Conservation (phyloP, 768 basidiomycete species). For the Amanita inopinata region DNA sequence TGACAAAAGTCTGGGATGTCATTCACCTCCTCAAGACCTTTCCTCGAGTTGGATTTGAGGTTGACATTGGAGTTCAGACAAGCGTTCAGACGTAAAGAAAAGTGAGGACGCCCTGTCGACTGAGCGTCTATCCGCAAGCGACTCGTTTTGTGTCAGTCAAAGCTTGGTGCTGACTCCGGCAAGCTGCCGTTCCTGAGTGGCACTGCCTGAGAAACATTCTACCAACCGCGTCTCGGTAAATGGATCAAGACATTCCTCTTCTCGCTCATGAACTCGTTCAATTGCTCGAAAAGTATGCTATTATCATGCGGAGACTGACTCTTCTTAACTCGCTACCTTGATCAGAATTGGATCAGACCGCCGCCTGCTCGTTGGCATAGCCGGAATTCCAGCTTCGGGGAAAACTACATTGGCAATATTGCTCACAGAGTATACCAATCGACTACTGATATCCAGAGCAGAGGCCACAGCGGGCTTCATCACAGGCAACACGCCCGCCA, state of each 20-base stretch:
- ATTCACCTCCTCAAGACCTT: slow-evolving; percentile 34
- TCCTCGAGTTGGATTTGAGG: no score
- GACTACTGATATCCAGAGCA: slow-evolving; percentile 19
- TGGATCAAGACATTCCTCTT: slow-evolving; percentile 31
- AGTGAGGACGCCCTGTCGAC: no score
- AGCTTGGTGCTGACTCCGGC: neutral
- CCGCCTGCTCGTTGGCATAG: slow-evolving; percentile 63
- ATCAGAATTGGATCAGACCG: slow-evolving; percentile 24
- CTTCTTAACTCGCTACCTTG: slow-evolving; percentile 1
- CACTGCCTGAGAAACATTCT: neutral
- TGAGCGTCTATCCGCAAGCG: no score
- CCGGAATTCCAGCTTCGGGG: slow-evolving; percentile 79
- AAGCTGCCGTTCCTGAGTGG: neutral
- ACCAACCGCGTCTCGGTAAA: slow-evolving; percentile 12
- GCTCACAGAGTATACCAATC: slow-evolving; percentile 46
- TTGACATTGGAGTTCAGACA: no score
- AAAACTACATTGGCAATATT: slow-evolving; percentile 70
- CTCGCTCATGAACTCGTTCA: slow-evolving; percentile 29
- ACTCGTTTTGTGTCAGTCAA: no score
- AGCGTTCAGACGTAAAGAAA: no score
- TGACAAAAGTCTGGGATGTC: no score
- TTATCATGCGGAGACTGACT: slow-evolving; percentile 12
- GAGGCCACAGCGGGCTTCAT: slow-evolving; percentile 2
- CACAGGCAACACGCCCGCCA: slow-evolving; percentile 9
- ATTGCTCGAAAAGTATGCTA: slow-evolving; percentile 25